Evolutionary conservation across 306 rosid species (phyloP).

Genomic region (Medicago arabica): DNA sequence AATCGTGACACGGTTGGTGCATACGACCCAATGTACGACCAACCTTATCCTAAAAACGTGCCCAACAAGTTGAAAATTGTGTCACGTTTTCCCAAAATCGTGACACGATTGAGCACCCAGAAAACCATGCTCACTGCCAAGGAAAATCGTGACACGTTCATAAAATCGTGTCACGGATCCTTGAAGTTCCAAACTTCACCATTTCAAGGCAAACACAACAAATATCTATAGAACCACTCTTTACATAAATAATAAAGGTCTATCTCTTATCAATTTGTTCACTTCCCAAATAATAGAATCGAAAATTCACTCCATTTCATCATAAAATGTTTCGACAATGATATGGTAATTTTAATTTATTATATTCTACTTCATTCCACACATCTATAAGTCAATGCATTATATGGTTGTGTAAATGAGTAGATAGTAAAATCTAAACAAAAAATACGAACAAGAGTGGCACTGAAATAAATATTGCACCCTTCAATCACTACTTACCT

Average conservation of each 20-base stretch:
- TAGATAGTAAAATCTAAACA: slow-evolving; percentile 15
- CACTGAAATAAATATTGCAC: background rate
- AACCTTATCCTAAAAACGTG: too few species aligned
- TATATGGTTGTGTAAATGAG: background rate
- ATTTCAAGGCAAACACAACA: too few species aligned
- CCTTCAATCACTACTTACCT: slow-evolving; percentile 58
- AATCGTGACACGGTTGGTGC: too few species aligned
- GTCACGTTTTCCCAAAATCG: too few species aligned
- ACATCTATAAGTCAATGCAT: background rate
- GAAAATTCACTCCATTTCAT: slow-evolving; percentile 4
- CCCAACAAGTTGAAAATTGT: too few species aligned
- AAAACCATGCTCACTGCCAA: too few species aligned
- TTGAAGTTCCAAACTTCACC: too few species aligned
- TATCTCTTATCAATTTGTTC: slow-evolving; percentile 8
- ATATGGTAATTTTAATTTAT: background rate
- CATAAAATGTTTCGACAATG: background rate
- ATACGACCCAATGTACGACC: too few species aligned
- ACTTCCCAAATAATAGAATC: background rate
- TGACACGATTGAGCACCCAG: too few species aligned
- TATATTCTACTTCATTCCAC: background rate
- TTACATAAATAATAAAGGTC: background rate
- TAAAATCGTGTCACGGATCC: too few species aligned
- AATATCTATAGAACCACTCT: background rate
- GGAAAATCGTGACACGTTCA: too few species aligned
- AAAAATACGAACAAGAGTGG: background rate